Evolutionary conservation across 371 early-diverging fungal species (phyloP), one percentile per base, ranked within the genome.

Genomic region (Mucor plumbeus): DNA sequence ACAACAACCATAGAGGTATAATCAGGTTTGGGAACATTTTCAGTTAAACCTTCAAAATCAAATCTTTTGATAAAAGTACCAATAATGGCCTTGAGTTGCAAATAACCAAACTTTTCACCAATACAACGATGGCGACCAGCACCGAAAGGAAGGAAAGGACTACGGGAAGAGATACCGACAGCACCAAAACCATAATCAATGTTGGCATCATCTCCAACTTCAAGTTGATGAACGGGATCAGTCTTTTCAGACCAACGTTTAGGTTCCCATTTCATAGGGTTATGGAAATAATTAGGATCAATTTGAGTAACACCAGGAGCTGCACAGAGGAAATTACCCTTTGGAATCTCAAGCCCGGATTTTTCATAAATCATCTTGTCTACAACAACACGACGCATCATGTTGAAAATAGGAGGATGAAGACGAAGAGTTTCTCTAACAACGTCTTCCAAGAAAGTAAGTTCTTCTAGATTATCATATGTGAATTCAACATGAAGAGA

Each of bases 71-170:
- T 70, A 67, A 95, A 85, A 8, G 89, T 86, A 58, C 94, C 79
- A 55, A 97, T 77, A 59, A 98, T 89, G 9, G 97, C 92, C 89
- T 96, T 96, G 80, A 97, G 86, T 80, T 98, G 99, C 58, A 97
- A 76, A 71, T 93, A 97, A 13, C 96, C 97, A 82, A 98, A 98
- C 65, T 90, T 85, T 76, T 98, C 98, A 64, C 99, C 99, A 77
- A 98, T 98, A 86, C 99, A 98, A 69, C 99, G 90, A 86, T 98
- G 99, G 68, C 99, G 94, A 63, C 90, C 98, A 43, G 97, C 99
- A 71, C 99, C 99, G 79, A 98, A 98, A 33, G 99, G 98, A 76
- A 98, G 84, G 78, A 91, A 97, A 48, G 94, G 91, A 63, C 89
- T 89, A 65, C 88, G 82, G 55, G 83, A 83, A 34, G 90, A 87